Conservation (phyloP, 2,329 filamentous ascomycete genomes). For the Nakataea oryzae region DNA sequence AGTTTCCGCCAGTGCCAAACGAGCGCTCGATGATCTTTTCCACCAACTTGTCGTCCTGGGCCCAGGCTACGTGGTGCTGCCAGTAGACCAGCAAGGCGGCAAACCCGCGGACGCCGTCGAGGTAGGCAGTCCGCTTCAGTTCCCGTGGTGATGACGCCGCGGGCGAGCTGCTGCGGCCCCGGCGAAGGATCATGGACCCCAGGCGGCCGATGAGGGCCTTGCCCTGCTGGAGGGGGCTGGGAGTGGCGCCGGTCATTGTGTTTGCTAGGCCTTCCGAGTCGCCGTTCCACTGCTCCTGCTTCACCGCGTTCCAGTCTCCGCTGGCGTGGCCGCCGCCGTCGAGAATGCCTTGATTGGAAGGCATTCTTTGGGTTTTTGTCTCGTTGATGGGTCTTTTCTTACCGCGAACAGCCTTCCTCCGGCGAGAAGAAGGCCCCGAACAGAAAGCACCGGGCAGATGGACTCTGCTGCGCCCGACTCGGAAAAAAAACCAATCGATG, state of each 20-base stretch:
- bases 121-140: constrained; percentile 43
- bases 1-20: constrained; percentile 36
- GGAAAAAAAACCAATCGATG: not conserved
- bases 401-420: not conserved
- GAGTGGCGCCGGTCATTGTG: not conserved
- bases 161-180: not conserved
- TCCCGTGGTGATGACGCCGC: not conserved
- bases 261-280: not conserved
- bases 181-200: not conserved
- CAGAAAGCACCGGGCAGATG: not conserved
- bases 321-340: constrained; percentile 10
- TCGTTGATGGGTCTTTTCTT: not conserved
- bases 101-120: constrained; percentile 57
- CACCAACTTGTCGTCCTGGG: constrained; percentile 28
- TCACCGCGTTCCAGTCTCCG: constrained; percentile 22
- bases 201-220: not conserved
- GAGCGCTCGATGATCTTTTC: constrained; percentile 37
- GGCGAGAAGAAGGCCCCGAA: too few relatives aligned
- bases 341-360: constrained; percentile 20
- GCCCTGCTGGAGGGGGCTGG: not conserved
- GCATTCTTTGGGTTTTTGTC: constrained; percentile 13
- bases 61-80: constrained; percentile 50
- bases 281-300: constrained; percentile 7
- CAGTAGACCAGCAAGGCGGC: constrained; percentile 56
- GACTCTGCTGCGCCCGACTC: too few relatives aligned